Conservation (phyloP, 139 green algal genomes). For the Tetradesmus lagerheimii region DNA sequence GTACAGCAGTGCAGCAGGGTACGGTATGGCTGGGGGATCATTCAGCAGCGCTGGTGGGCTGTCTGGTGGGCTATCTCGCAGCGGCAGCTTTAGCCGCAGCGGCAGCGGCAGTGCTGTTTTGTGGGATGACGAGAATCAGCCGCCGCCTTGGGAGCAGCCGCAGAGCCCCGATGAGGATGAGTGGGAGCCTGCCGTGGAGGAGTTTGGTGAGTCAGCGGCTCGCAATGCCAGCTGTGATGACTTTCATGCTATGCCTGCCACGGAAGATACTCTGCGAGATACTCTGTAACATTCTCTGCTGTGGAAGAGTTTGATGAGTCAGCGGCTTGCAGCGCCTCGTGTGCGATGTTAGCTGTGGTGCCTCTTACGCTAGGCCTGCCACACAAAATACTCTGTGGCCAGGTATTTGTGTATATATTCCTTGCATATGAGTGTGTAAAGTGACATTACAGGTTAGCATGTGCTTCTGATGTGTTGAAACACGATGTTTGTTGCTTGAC, state of each 20-base stretch:
- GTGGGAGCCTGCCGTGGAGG: not conserved
- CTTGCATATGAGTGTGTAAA: too few species aligned
- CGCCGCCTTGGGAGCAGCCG: conserved; percentile 11
- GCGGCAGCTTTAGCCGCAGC: not conserved
- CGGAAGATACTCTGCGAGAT: too few species aligned
- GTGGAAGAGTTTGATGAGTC: too few species aligned
- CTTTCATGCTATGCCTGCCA: not conserved
- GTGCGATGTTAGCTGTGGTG: too few species aligned
- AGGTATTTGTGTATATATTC: too few species aligned
- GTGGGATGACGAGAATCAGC: conserved; percentile 13
- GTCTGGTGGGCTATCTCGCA: not conserved
- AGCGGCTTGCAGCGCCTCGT: too few species aligned
- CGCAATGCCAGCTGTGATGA: not conserved
- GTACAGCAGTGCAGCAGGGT: not conserved
- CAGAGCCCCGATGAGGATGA: not conserved
- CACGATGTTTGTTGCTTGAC: too few species aligned
- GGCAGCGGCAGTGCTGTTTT: not conserved
- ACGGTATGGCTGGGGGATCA: not conserved
- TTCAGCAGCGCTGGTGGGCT: not conserved
- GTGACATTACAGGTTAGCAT: too few species aligned
- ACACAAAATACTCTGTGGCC: too few species aligned
- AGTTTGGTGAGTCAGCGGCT: conserved; percentile 52
- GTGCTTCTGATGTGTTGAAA: too few species aligned
- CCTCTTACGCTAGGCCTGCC: too few species aligned
- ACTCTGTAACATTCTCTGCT: too few species aligned